A percentile compares a stretch with the other conserved stretches of the same genome.
Conservation (phyloP, 78 protist genomes). For the Isochrysis galbana region DNA sequence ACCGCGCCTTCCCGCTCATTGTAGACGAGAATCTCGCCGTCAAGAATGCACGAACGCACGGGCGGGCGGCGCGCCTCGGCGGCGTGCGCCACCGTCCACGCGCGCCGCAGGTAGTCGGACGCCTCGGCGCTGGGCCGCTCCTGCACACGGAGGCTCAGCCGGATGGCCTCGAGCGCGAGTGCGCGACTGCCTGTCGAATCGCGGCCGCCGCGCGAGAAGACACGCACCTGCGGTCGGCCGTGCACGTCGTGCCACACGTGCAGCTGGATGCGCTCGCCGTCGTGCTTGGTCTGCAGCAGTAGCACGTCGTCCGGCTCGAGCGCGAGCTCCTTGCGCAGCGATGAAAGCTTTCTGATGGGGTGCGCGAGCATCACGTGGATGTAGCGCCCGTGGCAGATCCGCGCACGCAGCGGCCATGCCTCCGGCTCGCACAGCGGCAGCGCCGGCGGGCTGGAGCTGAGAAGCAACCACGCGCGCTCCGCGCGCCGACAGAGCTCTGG, state of each 20-base stretch:
- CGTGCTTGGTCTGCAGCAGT: neutral
- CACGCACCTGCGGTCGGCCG: neutral
- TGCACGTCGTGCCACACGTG: neutral
- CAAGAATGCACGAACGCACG: neutral
- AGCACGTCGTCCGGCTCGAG: too few species aligned
- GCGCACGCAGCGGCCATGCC: neutral
- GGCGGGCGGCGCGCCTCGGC: neutral
- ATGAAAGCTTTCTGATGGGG: neutral
- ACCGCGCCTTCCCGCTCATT: neutral
- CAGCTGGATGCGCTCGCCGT: conserved; percentile 11
- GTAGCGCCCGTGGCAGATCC: neutral
- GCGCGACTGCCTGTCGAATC: neutral
- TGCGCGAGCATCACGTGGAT: neutral
- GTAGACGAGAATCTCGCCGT: neutral
- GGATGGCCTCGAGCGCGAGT: neutral
- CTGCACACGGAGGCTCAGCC: neutral
- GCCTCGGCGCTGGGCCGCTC: neutral
- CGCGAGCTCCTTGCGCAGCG: neutral
- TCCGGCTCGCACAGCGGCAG: neutral
- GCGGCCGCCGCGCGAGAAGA: neutral
- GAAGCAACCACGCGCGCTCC: neutral
- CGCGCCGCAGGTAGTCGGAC: neutral
- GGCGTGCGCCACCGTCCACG: neutral
- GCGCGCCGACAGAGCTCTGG: neutral
- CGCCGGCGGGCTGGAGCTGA: neutral